phyloP scores from a whole-genome alignment of 75 land plant genomes.

The Pinus albicaulis region DNA sequence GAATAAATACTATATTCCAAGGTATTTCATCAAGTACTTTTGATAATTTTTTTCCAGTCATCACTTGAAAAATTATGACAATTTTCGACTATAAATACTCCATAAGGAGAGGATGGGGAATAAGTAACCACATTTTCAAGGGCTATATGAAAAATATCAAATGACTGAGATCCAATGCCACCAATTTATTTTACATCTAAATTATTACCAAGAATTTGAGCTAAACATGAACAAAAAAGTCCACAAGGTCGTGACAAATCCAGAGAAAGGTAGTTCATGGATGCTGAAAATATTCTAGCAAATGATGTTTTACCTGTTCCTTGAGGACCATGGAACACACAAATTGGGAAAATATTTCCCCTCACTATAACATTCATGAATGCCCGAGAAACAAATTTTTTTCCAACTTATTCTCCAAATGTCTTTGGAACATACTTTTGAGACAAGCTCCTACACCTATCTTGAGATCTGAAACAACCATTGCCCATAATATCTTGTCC shows the following conservation, averaged over 20 bases:
- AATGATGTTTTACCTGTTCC: constrained; percentile 94
- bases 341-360: constrained; percentile 69
- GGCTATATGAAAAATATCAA: constrained; percentile 47
- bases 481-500: constrained; percentile 6
- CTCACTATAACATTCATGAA: constrained; percentile 65
- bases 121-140: constrained; percentile 31
- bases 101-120: constrained; percentile 36
- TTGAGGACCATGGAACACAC: constrained; percentile 93
- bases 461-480: background rate
- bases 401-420: constrained; percentile 83
- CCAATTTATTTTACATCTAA: constrained; percentile 64
- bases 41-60: constrained; percentile 71
- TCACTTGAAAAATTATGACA: constrained; percentile 68
- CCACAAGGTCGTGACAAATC: constrained; percentile 80
- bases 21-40: constrained; percentile 83
- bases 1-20: constrained; percentile 70
- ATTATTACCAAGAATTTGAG: constrained; percentile 16
- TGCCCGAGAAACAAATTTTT: constrained; percentile 79
- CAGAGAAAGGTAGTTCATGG: constrained; percentile 67
- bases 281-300: constrained; percentile 89
- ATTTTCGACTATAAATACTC: constrained; percentile 83
- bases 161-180: constrained; percentile 39
- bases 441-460: constrained; percentile 49
- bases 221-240: constrained; percentile 63
- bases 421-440: constrained; percentile 90